Evolutionary conservation across 2,329 filamentous ascomycete species (phyloP).

Genomic region (Chaetomiaceae sp.): DNA sequence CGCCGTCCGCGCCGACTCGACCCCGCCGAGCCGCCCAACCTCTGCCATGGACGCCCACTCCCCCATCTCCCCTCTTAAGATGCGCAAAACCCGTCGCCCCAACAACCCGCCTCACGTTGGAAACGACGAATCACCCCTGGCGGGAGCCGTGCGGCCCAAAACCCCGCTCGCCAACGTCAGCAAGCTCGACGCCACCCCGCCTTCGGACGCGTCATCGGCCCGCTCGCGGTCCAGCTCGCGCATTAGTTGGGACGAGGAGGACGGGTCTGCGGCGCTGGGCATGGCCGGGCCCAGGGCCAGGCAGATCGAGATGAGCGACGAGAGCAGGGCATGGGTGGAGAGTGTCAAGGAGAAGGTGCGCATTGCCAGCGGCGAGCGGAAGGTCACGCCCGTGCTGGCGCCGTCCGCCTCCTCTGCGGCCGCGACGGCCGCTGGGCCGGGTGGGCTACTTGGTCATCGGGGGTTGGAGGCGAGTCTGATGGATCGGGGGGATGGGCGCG

Average conservation of each 20-base stretch:
- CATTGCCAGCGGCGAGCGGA: slow-evolving; percentile 59
- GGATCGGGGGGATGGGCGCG: slow-evolving; percentile 3
- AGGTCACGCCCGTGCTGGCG: slow-evolving; percentile 17
- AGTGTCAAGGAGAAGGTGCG: slow-evolving; percentile 77
- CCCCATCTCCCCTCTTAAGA: slow-evolving; percentile 45
- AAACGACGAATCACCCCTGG: neutral
- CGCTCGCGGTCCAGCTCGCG: slow-evolving; percentile 51
- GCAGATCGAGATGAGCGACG: slow-evolving; percentile 62
- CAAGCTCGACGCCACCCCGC: slow-evolving; percentile 29
- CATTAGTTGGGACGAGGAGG: slow-evolving; percentile 56
- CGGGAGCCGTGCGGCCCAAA: slow-evolving; percentile 31
- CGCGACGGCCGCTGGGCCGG: slow-evolving; percentile 11
- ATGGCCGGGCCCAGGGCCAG: slow-evolving; percentile 66
- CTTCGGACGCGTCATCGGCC: slow-evolving; percentile 43
- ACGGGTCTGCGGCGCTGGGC: slow-evolving; percentile 54
- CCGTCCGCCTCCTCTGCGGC: slow-evolving; percentile 4
- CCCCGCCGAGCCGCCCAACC: slow-evolving; percentile 34
- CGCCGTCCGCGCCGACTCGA: slow-evolving; percentile 29
- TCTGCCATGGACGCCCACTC: slow-evolving; percentile 36
- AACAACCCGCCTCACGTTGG: slow-evolving; percentile 31
- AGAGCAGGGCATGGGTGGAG: slow-evolving; percentile 76
- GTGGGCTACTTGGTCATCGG: neutral
- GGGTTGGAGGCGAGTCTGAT: slow-evolving; percentile 21
- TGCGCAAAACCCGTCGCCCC: slow-evolving; percentile 52
- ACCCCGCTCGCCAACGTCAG: slow-evolving; percentile 40